These are phyloP conservation scores for Conticribra weissflogii DNA, from an alignment of 108 stramenopile species.

Conservation along the genomic window DNA sequence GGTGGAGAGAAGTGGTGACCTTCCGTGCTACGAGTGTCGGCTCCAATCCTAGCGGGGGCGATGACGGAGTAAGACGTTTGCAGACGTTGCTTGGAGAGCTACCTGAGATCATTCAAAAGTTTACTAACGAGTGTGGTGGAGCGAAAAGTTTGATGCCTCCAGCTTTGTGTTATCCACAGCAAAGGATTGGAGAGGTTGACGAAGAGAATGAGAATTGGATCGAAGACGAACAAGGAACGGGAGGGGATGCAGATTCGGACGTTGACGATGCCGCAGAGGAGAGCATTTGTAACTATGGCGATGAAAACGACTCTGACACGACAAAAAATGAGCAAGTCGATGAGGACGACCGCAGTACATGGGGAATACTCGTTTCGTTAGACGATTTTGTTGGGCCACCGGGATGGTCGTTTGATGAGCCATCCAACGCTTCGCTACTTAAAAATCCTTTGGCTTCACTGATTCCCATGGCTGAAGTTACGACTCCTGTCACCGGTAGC, in stretches of 20 bases:
- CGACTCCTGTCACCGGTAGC: conserved; percentile 2
- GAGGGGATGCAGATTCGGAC: conserved; percentile 3
- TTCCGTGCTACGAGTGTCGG: conserved; percentile 27
- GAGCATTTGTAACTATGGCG: conserved; percentile 28
- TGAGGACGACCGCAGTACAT: conserved; percentile 3
- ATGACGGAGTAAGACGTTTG: conserved; percentile 42
- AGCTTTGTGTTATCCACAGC: conserved; percentile 49
- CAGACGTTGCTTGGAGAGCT: conserved; percentile 54
- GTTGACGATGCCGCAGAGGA: conserved; percentile 36
- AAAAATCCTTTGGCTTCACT: conserved; percentile 69
- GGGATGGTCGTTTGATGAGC: conserved; percentile 32
- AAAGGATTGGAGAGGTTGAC: conserved; percentile 23
- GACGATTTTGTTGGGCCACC: conserved; percentile 53
- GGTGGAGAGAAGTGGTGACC: conserved; percentile 64
- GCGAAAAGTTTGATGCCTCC: conserved; percentile 70
- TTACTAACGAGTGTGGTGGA: conserved; percentile 44
- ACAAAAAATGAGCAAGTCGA: no score
- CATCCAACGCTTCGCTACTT: conserved; percentile 16
- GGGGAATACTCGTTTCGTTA: conserved; percentile 27
- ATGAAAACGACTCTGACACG: conserved; percentile 13
- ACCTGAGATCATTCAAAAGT: conserved; percentile 46
- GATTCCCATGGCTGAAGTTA: conserved; percentile 54
- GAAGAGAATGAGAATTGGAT: conserved; percentile 21
- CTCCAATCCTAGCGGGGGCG: background rate
- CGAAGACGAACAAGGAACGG: conserved; percentile 20